phyloP scores from a whole-genome alignment of 2,329 filamentous ascomycete species.

The Juglanconis sp. region DNA sequence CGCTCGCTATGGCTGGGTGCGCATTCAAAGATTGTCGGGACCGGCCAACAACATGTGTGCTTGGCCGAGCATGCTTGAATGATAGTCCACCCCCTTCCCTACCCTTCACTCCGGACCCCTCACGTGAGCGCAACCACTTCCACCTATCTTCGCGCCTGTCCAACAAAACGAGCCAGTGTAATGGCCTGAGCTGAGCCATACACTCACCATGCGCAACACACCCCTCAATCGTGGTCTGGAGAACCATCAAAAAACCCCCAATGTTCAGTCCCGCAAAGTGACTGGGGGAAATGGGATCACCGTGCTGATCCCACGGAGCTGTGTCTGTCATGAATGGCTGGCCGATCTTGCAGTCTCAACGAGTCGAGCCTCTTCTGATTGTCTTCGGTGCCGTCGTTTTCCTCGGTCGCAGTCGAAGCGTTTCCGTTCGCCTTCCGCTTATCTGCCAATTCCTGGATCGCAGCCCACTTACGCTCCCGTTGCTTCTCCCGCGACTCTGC shows the following conservation, averaged over 20 bases:
- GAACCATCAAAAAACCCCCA: not conserved
- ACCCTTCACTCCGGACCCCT: not conserved
- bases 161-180: not conserved
- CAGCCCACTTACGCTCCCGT: constrained; percentile 86
- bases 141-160: not conserved
- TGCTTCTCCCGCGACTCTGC: constrained; percentile 79
- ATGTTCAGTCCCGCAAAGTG: not conserved
- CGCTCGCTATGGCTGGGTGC: constrained; percentile 1
- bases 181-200: not conserved
- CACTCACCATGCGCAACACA: not conserved
- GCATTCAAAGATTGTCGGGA: constrained; percentile 2
- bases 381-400: constrained; percentile 78
- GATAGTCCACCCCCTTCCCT: not conserved
- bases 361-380: constrained; percentile 86
- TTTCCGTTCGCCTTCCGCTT: constrained; percentile 53
- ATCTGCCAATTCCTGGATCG: constrained; percentile 75
- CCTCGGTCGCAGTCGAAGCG: constrained; percentile 52
- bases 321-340: constrained; percentile 56
- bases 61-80: constrained; percentile 4
- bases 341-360: constrained; percentile 78
- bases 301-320: constrained; percentile 54
- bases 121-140: not conserved
- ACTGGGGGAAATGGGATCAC: constrained; percentile 29
- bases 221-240: not conserved
- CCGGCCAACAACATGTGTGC: not conserved